A percentile compares a stretch with the other conserved stretches of the same genome.
These are phyloP conservation scores for Sinapis alba DNA, from an alignment of 441 rosid genomes.

Conservation along the genomic window DNA sequence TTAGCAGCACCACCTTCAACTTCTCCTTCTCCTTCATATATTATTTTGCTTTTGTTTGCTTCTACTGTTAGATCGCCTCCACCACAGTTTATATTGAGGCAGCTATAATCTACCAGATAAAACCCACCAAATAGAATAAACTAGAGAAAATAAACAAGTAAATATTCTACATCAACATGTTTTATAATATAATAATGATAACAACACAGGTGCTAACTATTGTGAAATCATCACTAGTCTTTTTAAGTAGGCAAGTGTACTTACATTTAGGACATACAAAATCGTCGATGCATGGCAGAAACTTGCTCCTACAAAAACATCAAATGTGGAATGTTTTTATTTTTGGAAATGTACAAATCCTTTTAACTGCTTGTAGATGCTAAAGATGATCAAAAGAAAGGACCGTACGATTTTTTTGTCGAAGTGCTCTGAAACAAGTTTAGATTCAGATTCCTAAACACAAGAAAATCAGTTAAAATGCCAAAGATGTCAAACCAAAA, in stretches of 20 bases:
- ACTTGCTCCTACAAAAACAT: constrained; percentile 45
- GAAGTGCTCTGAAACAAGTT: constrained; percentile 70
- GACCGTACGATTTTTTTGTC: constrained; percentile 52
- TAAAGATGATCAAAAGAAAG: constrained; percentile 26
- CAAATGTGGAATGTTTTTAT: neutral
- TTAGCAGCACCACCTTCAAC: constrained; percentile 65
- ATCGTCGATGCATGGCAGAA: constrained; percentile 62
- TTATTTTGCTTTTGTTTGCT: constrained; percentile 39
- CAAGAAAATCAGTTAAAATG: constrained; percentile 22
- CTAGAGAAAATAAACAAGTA: constrained; percentile 9
- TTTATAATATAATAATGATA: neutral
- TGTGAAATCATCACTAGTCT: neutral
- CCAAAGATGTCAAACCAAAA: constrained; percentile 17
- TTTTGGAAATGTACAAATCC: neutral
- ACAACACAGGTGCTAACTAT: neutral
- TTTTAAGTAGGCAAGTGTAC: constrained; percentile 34
- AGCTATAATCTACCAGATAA: constrained; percentile 32
- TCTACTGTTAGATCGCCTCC: constrained; percentile 49
- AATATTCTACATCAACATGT: constrained; percentile 9
- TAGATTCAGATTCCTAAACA: constrained; percentile 70
- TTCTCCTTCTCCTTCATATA: constrained; percentile 64
- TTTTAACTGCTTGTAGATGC: neutral
- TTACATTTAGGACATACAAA: constrained; percentile 69
- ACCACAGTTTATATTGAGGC: constrained; percentile 69
- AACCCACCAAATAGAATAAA: constrained; percentile 7